Evolutionary conservation across 257 asterid species (phyloP).

Genomic region (Jasminum sambac): DNA sequence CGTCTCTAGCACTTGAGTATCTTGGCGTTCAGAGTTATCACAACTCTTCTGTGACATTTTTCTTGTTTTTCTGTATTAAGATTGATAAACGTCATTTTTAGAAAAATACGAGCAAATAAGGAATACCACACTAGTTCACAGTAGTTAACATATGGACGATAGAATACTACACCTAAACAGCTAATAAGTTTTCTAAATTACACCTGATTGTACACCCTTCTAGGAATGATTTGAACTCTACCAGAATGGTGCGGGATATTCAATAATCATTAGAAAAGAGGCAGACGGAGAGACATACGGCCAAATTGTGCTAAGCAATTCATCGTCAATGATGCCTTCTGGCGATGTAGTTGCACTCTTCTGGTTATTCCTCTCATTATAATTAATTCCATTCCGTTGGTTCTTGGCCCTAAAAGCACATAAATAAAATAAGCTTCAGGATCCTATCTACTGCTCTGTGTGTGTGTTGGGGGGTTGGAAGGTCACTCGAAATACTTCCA

Average conservation of each 20-base stretch:
- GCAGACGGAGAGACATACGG: constrained; percentile 45
- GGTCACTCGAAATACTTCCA: not conserved
- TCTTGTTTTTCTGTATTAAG: constrained; percentile 47
- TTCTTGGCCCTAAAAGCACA: constrained; percentile 46
- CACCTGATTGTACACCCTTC: not conserved
- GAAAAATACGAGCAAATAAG: constrained; percentile 5
- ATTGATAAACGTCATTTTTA: constrained; percentile 1
- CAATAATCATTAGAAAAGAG: not conserved
- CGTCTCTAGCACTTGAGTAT: constrained; percentile 39
- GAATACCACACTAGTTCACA: not conserved
- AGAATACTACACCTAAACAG: not conserved
- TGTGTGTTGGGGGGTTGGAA: too few relatives aligned
- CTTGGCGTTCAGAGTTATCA: constrained; percentile 24
- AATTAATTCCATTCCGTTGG: constrained; percentile 36
- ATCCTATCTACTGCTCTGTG: too few relatives aligned
- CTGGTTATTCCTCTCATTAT: constrained; percentile 33
- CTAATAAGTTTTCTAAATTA: constrained; percentile 2
- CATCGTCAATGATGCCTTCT: constrained; percentile 53
- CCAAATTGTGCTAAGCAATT: constrained; percentile 48
- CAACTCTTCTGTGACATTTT: constrained; percentile 22
- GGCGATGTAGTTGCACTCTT: constrained; percentile 36
- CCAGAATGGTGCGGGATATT: constrained; percentile 11
- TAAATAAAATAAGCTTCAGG: constrained; percentile 13
- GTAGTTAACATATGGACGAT: not conserved
- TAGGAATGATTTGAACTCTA: constrained; percentile 10